These are phyloP conservation scores for Akanthomyces dipterigenus DNA, from an alignment of 2,329 filamentous ascomycete genomes.

Conservation along the genomic window DNA sequence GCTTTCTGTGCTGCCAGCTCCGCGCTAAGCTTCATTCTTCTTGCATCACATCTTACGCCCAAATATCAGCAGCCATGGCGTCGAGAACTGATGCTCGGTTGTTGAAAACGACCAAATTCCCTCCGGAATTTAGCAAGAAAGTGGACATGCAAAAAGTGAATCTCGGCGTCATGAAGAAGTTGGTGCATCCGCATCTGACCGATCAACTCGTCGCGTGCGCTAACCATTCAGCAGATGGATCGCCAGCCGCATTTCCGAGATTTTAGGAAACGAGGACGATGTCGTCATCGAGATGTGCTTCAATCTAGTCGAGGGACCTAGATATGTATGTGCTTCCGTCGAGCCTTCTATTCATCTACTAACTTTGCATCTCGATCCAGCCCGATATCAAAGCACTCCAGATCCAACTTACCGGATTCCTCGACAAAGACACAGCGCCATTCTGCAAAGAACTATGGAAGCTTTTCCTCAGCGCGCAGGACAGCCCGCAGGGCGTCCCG, in stretches of 20 bases:
- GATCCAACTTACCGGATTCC: slow-evolving; percentile 88
- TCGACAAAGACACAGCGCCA: slow-evolving; percentile 80
- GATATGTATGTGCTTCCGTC: slow-evolving; percentile 56
- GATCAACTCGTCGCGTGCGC: slow-evolving; percentile 10
- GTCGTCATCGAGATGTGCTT: slow-evolving; percentile 84
- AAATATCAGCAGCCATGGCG: slow-evolving; percentile 51
- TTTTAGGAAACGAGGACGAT: slow-evolving; percentile 89
- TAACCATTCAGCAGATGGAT: slow-evolving; percentile 68
- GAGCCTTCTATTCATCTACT: slow-evolving; percentile 20
- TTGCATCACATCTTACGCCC: background rate
- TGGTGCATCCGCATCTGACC: slow-evolving; percentile 26
- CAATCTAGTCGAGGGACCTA: slow-evolving; percentile 63
- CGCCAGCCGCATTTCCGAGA: slow-evolving; percentile 75
- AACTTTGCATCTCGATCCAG: slow-evolving; percentile 38
- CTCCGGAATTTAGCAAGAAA: slow-evolving; percentile 86
- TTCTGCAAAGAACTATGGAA: slow-evolving; percentile 97
- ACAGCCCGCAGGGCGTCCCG: slow-evolving; percentile 81
- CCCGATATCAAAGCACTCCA: slow-evolving; percentile 94
- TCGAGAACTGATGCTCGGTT: slow-evolving; percentile 83
- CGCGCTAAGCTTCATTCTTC: background rate
- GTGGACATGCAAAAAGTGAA: slow-evolving; percentile 98
- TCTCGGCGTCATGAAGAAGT: slow-evolving; percentile 97
- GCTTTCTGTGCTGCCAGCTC: background rate
- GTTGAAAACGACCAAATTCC: slow-evolving; percentile 86
- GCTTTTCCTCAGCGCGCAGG: slow-evolving; percentile 82